Evolutionary conservation across 345 rosid genomes (phyloP).

Genomic region (Euphorbia pulcherrima): DNA sequence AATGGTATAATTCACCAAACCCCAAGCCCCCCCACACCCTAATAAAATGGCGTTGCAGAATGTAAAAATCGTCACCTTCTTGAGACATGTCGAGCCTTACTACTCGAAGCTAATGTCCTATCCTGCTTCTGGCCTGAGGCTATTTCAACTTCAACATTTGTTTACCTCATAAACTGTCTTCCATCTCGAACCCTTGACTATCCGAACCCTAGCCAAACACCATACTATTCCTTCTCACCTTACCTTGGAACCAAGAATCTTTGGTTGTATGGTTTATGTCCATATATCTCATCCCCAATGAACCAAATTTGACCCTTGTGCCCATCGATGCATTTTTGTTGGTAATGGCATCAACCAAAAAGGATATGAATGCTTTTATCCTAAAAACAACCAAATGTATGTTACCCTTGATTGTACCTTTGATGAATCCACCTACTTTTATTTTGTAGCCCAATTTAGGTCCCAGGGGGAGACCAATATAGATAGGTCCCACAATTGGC

Average conservation of each 20-base stretch:
- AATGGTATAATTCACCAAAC: neutral
- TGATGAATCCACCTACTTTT: neutral
- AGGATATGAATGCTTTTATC: neutral
- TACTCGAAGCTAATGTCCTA: neutral
- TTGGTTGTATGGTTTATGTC: constrained; percentile 1
- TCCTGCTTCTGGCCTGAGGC: neutral
- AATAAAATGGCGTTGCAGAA: constrained; percentile 2
- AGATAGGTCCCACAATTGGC: neutral
- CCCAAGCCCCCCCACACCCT: neutral
- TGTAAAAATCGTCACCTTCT: neutral
- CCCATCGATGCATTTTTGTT: neutral
- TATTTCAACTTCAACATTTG: too few relatives aligned
- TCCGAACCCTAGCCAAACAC: neutral
- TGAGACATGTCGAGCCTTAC: neutral
- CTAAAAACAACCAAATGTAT: neutral
- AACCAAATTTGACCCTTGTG: neutral
- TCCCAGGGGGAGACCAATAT: neutral
- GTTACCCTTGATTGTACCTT: neutral
- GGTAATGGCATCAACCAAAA: neutral
- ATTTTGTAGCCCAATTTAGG: neutral
- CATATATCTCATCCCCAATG: neutral
- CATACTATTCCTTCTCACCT: neutral
- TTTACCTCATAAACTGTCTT: too few relatives aligned
- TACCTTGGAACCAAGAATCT: neutral
- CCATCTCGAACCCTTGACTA: too few relatives aligned